phyloP scores from a whole-genome alignment of 2,329 filamentous ascomycete genomes.

The Juglanconis juglandina region DNA sequence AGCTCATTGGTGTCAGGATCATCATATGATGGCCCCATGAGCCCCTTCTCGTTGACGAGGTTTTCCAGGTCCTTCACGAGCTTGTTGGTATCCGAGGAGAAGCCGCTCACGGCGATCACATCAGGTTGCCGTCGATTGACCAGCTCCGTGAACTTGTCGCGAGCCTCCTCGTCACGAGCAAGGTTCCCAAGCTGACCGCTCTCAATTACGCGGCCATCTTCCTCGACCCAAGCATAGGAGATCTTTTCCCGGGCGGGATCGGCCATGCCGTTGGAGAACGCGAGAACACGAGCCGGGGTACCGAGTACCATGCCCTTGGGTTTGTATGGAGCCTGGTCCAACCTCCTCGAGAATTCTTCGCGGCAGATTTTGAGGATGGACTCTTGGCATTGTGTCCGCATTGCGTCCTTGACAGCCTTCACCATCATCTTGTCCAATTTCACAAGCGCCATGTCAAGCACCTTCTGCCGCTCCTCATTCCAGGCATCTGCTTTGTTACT shows the following conservation, averaged over 20 bases:
- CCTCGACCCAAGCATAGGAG: constrained; percentile 89
- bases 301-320: constrained; percentile 89
- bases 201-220: constrained; percentile 84
- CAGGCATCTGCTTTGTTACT: constrained; percentile 93
- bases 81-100: constrained; percentile 79
- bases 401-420: constrained; percentile 89
- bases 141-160: constrained; percentile 70
- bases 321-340: constrained; percentile 95
- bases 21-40: constrained; percentile 78
- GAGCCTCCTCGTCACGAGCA: constrained; percentile 64
- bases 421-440: constrained; percentile 82
- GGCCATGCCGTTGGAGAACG: constrained; percentile 81
- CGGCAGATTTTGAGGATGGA: constrained; percentile 84
- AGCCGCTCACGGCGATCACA: constrained; percentile 85
- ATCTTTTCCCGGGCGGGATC: constrained; percentile 72
- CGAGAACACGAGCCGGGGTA: constrained; percentile 80
- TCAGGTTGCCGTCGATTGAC: constrained; percentile 80
- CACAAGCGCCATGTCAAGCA: constrained; percentile 74
- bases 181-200: constrained; percentile 84
- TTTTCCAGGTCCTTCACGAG: constrained; percentile 78
- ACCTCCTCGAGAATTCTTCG: constrained; percentile 81
- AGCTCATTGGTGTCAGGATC: constrained; percentile 74
- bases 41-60: constrained; percentile 71
- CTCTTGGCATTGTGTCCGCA: constrained; percentile 91
- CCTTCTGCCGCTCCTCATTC: constrained; percentile 83